Percentiles rank a stretch among this genome's conserved stretches.
phyloP scores from a whole-genome alignment of 2,329 filamentous ascomycete species.

The Colletotrichum horii region DNA sequence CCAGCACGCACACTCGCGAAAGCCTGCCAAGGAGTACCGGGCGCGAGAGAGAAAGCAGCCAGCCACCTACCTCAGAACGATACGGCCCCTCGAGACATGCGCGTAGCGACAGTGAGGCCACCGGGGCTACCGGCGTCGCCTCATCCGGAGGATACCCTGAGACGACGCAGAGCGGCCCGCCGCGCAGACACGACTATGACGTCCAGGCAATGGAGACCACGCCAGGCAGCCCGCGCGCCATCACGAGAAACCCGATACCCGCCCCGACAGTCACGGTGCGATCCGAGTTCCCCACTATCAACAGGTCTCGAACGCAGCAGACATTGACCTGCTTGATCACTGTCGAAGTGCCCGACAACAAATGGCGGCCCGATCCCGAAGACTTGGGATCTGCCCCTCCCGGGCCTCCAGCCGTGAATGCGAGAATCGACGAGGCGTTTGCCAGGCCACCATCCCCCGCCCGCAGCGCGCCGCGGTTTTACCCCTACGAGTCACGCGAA shows the following conservation, averaged over 20 bases:
- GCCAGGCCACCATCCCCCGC: constrained; percentile 65
- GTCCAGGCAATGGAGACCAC: constrained; percentile 94
- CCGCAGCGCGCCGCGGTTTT: constrained; percentile 62
- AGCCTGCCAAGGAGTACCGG: constrained; percentile 41
- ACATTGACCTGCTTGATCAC: constrained; percentile 93
- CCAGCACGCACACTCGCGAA: constrained; percentile 41
- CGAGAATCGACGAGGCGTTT: constrained; percentile 58
- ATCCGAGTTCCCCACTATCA: constrained; percentile 96
- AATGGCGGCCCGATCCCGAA: constrained; percentile 86
- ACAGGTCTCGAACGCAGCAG: constrained; percentile 89
- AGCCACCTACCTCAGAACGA: constrained; percentile 49
- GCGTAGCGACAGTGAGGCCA: constrained; percentile 80
- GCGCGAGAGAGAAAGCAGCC: constrained; percentile 53
- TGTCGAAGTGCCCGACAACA: constrained; percentile 89
- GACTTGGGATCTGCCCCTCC: constrained; percentile 67
- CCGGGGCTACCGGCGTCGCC: constrained; percentile 72
- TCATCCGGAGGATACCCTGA: constrained; percentile 85
- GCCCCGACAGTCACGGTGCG: constrained; percentile 91
- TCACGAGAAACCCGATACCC: constrained; percentile 86
- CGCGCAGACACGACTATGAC: constrained; percentile 89
- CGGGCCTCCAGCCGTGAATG: constrained; percentile 42
- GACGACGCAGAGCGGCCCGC: constrained; percentile 70
- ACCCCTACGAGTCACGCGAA: constrained; percentile 77
- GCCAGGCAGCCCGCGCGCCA: constrained; percentile 73
- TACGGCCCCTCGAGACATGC: constrained; percentile 60